These are phyloP conservation scores for Pholiota adiposa DNA, from an alignment of 1,284 basidiomycete species.

Conservation along the genomic window DNA sequence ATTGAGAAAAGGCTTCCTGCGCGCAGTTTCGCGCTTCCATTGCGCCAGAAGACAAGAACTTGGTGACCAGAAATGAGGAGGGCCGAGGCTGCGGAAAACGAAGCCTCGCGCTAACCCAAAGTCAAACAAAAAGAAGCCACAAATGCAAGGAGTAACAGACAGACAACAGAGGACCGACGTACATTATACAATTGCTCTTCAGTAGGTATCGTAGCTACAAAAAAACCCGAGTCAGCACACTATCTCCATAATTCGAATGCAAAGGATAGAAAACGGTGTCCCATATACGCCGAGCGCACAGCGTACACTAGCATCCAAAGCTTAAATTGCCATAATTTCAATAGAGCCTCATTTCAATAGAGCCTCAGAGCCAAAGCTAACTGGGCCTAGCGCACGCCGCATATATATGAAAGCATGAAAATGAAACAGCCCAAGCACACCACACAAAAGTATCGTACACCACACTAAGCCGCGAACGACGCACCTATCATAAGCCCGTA, in stretches of 20 bases:
- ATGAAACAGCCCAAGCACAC: too few relatives aligned
- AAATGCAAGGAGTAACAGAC: background rate
- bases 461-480: constrained; percentile 32
- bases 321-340: too few relatives aligned
- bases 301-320: too few relatives aligned
- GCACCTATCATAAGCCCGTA: constrained; percentile 69
- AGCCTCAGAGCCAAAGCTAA: too few relatives aligned
- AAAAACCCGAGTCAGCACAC: background rate
- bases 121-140: background rate
- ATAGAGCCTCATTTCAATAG: too few relatives aligned
- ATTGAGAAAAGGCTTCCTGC: background rate
- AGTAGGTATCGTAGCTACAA: constrained; percentile 3
- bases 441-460: background rate
- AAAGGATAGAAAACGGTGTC: constrained; percentile 8
- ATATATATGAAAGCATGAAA: background rate
- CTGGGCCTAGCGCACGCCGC: background rate
- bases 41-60: background rate
- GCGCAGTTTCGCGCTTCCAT: background rate
- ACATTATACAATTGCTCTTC: constrained; percentile 10
- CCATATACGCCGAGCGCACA: too few relatives aligned
- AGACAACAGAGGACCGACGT: background rate
- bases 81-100: too few relatives aligned
- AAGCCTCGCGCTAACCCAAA: background rate
- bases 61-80: background rate
- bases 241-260: background rate